Percentiles rank a stretch among this genome's conserved stretches.
Evolutionary conservation across 2,329 filamentous ascomycete genomes (phyloP).

Genomic region (Scleromitrula shiraiana): DNA sequence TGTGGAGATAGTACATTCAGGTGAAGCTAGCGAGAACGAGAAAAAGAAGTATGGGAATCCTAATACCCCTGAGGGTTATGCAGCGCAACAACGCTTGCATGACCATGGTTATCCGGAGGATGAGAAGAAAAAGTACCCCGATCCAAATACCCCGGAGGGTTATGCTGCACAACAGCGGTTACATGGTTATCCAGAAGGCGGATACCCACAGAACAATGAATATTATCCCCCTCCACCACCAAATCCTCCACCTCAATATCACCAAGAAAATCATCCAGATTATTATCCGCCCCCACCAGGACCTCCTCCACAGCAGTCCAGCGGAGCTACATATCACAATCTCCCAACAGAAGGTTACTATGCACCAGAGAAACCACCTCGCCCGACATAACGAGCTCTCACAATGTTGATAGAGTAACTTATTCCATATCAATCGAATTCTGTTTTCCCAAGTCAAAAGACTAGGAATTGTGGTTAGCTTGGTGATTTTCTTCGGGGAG

Average conservation of each 20-base stretch:
- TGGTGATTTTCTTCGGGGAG: no score
- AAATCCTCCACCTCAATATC: background rate
- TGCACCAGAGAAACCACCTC: slow-evolving; percentile 7
- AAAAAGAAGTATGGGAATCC: slow-evolving; percentile 11
- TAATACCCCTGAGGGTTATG: slow-evolving; percentile 4
- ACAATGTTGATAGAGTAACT: background rate
- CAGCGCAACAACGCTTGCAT: slow-evolving; percentile 1
- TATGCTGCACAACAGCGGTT: slow-evolving; percentile 2
- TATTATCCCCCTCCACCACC: background rate
- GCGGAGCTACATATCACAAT: background rate
- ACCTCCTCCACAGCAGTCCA: background rate
- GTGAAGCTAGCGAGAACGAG: slow-evolving; percentile 9
- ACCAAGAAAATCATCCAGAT: background rate
- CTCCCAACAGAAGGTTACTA: slow-evolving; percentile 5
- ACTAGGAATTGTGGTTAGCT: no score
- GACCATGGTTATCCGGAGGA: background rate
- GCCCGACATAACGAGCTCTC: background rate
- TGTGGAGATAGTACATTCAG: slow-evolving; percentile 6
- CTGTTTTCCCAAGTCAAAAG: background rate
- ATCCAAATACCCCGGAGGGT: slow-evolving; percentile 6
- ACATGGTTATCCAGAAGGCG: background rate
- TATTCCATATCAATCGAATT: background rate
- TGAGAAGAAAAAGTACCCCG: slow-evolving; percentile 8
- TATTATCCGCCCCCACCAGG: slow-evolving; percentile 4
- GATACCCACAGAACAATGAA: background rate